Evolutionary conservation across 2,329 filamentous ascomycete species (phyloP).

Genomic region (Botrytis fabae): DNA sequence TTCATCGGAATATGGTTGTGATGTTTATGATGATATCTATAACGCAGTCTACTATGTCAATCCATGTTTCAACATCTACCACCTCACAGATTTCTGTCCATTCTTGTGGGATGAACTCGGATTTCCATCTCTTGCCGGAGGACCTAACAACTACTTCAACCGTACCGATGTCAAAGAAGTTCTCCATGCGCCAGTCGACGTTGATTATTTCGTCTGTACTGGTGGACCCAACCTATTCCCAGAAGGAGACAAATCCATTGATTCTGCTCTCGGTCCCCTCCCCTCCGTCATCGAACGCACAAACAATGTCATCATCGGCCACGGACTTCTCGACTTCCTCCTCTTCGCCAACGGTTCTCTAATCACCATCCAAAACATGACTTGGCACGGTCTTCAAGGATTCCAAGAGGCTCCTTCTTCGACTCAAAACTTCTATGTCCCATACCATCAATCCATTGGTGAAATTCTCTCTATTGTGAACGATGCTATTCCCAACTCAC

Average conservation of each 20-base stretch:
- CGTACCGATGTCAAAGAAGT: slow-evolving; percentile 59
- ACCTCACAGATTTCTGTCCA: slow-evolving; percentile 52
- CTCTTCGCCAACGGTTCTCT: slow-evolving; percentile 64
- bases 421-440: slow-evolving; percentile 35
- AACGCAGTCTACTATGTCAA: slow-evolving; percentile 55
- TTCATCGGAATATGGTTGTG: slow-evolving; percentile 29
- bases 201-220: slow-evolving; percentile 54
- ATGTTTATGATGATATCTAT: slow-evolving; percentile 45
- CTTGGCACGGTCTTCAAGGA: slow-evolving; percentile 64
- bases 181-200: slow-evolving; percentile 54
- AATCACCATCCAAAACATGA: slow-evolving; percentile 70
- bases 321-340: slow-evolving; percentile 62
- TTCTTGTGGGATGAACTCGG: slow-evolving; percentile 36
- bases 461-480: slow-evolving; percentile 44
- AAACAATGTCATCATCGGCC: slow-evolving; percentile 60
- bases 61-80: slow-evolving; percentile 64
- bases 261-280: slow-evolving; percentile 52
- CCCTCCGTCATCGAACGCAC: slow-evolving; percentile 62
- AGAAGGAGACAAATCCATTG: slow-evolving; percentile 49
- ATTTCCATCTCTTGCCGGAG: slow-evolving; percentile 51
- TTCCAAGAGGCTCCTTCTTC: slow-evolving; percentile 49
- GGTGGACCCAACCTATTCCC: slow-evolving; percentile 48
- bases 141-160: slow-evolving; percentile 61
- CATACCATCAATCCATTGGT: slow-evolving; percentile 52
- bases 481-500: slow-evolving; percentile 24